A percentile compares a stretch with the other conserved stretches of the same genome.
phyloP scores from a whole-genome alignment of 1,284 basidiomycete genomes.

The Trametes sp. region DNA sequence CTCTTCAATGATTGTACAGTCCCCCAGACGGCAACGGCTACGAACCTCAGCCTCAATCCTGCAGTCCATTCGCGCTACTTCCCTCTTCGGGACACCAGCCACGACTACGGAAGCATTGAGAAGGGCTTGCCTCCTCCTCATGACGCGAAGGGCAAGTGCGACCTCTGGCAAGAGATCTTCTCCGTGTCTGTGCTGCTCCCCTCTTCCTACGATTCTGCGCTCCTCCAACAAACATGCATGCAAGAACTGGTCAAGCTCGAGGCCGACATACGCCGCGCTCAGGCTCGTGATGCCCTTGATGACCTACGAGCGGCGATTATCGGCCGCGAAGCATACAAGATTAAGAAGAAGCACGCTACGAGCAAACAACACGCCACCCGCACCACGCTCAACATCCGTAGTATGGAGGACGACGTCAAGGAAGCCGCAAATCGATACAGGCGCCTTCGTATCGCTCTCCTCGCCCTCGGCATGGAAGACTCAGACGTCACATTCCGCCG shows the following conservation, averaged over 20 bases:
- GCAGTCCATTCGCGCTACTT: not conserved
- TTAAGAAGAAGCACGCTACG: not conserved
- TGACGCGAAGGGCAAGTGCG: not conserved
- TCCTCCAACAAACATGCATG: conserved; percentile 1
- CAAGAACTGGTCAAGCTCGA: conserved; percentile 7
- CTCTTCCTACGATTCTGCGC: conserved; percentile 1
- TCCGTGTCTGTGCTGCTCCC: conserved; percentile 16
- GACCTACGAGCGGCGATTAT: conserved; percentile 19
- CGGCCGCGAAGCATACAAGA: conserved; percentile 5
- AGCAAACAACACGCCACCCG: conserved; percentile 5
- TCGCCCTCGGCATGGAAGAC: not conserved
- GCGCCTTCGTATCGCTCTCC: not conserved
- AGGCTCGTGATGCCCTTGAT: conserved; percentile 17
- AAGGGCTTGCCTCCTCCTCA: not conserved
- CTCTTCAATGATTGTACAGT: too few species aligned
- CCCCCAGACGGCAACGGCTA: too few species aligned
- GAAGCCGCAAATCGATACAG: conserved; percentile 12
- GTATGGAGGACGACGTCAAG: not conserved
- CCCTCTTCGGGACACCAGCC: not conserved
- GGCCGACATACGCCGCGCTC: conserved; percentile 2
- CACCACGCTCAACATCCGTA: conserved; percentile 12
- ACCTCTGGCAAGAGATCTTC: not conserved
- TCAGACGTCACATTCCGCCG: conserved; percentile 1
- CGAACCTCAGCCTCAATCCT: not conserved
- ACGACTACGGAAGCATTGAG: not conserved